Base-by-base conservation (phyloP, 495 filamentous ascomycete species). In the Xylaria curta region DNA sequence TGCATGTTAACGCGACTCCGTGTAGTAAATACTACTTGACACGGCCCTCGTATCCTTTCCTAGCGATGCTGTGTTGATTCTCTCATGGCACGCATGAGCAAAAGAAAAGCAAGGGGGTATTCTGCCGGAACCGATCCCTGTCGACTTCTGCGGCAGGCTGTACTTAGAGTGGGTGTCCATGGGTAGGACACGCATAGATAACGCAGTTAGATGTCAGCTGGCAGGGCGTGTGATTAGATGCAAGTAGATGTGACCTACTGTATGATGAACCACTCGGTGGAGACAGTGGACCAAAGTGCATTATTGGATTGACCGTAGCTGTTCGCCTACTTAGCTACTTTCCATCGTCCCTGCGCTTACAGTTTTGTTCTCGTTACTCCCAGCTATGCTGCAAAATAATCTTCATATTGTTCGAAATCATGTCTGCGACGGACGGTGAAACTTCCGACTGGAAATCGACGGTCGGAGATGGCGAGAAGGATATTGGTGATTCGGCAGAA, bases 311-410 rank as follows among this genome's bases (percentile, higher is more conserved):
- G 10, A 46, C 13, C 3, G 15, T 53, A n/a, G 6, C 9, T 31
- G 3, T 60, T 17, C n/a, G 24, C 31, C 56, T 60, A 60, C 31
- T 60, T 60, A 60, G 56, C 17, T 60, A 60, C 31, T 36, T 36
- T 26, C 33, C 31, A 19, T 38, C 31, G 10, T 33, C 26, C 3
- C 31, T 60, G 31, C 13, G 28, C 31, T 5, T 19, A 10, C 28
- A 38, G 56, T n/a, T 36, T 36, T 26, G 10, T n/a, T 36, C 38
- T 26, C 31, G 38, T 60, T 19, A 6, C 21, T 38, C 56, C 38
- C 10, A 60, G 6, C 28, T 38, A 60, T 40, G n/a, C 31, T 33
- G 13, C 28, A 19, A 4, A 33, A 12, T 31, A 53, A 53, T 24
- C 19, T 24, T 53, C 1, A 7, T 7, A 21, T 5, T 24, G 21